Percentiles rank a stretch among this genome's conserved stretches.
Evolutionary conservation across 805 yeast species (phyloP).

Genomic region (Sugiyamaella smithiae): DNA sequence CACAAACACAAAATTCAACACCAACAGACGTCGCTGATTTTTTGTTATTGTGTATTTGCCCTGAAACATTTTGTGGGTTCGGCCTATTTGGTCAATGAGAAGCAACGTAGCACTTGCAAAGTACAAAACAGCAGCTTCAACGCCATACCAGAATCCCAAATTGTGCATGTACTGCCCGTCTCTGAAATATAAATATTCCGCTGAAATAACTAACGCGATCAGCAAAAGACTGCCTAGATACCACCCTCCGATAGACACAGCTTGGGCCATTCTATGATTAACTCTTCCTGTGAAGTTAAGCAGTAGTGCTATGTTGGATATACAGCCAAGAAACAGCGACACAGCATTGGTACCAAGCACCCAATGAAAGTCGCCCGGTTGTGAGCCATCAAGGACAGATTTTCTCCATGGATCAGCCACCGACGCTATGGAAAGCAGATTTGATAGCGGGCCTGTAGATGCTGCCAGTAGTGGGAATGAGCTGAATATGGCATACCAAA

Average conservation of each 20-base stretch:
- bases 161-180: constrained; percentile 26
- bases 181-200: constrained; percentile 35
- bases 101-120: constrained; percentile 53
- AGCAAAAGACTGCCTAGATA: constrained; percentile 54
- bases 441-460: constrained; percentile 75
- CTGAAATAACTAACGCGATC: constrained; percentile 45
- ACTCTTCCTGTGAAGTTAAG: constrained; percentile 61
- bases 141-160: constrained; percentile 81
- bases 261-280: constrained; percentile 59
- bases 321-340: constrained; percentile 60
- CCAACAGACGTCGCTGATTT: constrained; percentile 70
- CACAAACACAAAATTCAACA: constrained; percentile 61
- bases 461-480: constrained; percentile 75
- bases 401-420: constrained; percentile 66
- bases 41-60: constrained; percentile 64
- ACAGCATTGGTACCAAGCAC: constrained; percentile 58
- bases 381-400: constrained; percentile 25
- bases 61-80: constrained; percentile 55
- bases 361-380: constrained; percentile 38
- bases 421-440: constrained; percentile 69
- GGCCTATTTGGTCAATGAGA: constrained; percentile 61
- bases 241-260: constrained; percentile 63
- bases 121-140: constrained; percentile 61
- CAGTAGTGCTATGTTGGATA: constrained; percentile 66
- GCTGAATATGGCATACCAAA: constrained; percentile 65